A percentile compares a stretch with the other conserved stretches of the same genome.
These are phyloP conservation scores for Yarrowia sp. DNA, from an alignment of 805 yeast genomes.

Conservation along the genomic window DNA sequence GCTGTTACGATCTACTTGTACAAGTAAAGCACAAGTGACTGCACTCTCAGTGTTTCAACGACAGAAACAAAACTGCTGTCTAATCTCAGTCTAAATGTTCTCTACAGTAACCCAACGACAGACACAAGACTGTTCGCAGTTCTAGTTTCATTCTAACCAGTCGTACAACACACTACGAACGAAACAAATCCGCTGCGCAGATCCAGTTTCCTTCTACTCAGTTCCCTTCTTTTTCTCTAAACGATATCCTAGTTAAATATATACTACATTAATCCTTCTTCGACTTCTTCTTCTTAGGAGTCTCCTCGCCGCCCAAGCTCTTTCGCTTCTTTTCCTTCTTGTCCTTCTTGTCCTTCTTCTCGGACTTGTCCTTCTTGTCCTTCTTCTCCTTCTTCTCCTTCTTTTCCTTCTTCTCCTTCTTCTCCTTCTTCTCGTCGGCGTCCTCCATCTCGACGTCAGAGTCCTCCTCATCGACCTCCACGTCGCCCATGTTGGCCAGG, in stretches of 20 bases:
- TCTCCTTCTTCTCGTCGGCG: slow-evolving; percentile 49
- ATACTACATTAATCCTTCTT: slow-evolving; percentile 42
- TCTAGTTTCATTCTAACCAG: too few species aligned
- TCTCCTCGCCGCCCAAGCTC: slow-evolving; percentile 41
- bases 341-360: slow-evolving; percentile 60
- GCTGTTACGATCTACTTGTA: too few species aligned
- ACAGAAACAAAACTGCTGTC: too few species aligned
- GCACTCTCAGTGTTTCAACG: too few species aligned
- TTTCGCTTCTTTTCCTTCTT: slow-evolving; percentile 58
- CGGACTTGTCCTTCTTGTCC: slow-evolving; percentile 52
- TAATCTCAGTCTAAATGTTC: too few species aligned
- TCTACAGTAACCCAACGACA: too few species aligned
- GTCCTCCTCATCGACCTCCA: slow-evolving; percentile 57
- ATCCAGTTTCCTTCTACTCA: too few species aligned
- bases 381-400: slow-evolving; percentile 53
- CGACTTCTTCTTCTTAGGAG: slow-evolving; percentile 43
- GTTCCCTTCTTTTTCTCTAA: too few species aligned
- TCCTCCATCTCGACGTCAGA: slow-evolving; percentile 50
- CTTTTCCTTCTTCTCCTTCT: slow-evolving; percentile 49
- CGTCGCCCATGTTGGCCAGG: slow-evolving; percentile 51
- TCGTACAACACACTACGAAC: too few species aligned
- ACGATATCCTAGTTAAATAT: slow-evolving; percentile 24
- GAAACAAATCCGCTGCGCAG: too few species aligned
- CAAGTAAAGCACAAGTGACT: too few species aligned
- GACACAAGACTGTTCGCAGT: too few species aligned